Evolutionary conservation across 2,329 filamentous ascomycete genomes (phyloP), one percentile per base, ranked within the genome.

Genomic region (Taxawa tesnikishii): DNA sequence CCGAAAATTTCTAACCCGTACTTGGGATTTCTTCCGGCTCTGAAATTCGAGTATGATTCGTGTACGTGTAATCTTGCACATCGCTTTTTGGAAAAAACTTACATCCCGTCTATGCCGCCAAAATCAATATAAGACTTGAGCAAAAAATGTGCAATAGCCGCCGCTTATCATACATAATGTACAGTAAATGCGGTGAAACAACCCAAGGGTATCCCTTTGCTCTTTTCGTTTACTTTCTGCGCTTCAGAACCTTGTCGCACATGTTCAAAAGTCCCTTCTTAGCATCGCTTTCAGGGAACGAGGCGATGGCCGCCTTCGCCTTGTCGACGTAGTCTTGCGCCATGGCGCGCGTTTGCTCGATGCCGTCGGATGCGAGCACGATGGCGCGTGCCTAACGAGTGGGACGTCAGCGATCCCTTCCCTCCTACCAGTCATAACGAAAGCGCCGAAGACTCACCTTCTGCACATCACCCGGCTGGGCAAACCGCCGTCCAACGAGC

Each of bases 281-380:
- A 37, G 90, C 90, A 43, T 96, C 88, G 54, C 85, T 88, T n/a
- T 87, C 79, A 5, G 90, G 90, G 57, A 98, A 94, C 28, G 65
- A 62, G 41, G 71, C 68, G 48, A 98, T 82, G n/a, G 87, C 83
- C 4, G 75, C 70, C 38, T 93, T 81, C 16, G 90, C 90, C 51
- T 83, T 83, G 50, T 90, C 79, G 24, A 81, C 79, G 55, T 94
- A 98, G 47, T 92, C 82, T 53, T 93, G 79, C 1, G 90, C 90
- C 17, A 98, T 67, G 6, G 79, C 83, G 45, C 85, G 75, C 1
- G 90, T 98, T 58, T 94, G 84, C 55, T 94, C 82, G 28, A 98
- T 76, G 12, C 90, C 90, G 46, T 90, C 74, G 53, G 83, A 92
- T 45, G 75, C 65, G 17, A 80, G 67, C 13, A 98, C 90, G 29